phyloP scores from a whole-genome alignment of 139 green algal species.

The Zygnema circumcarinatum region DNA sequence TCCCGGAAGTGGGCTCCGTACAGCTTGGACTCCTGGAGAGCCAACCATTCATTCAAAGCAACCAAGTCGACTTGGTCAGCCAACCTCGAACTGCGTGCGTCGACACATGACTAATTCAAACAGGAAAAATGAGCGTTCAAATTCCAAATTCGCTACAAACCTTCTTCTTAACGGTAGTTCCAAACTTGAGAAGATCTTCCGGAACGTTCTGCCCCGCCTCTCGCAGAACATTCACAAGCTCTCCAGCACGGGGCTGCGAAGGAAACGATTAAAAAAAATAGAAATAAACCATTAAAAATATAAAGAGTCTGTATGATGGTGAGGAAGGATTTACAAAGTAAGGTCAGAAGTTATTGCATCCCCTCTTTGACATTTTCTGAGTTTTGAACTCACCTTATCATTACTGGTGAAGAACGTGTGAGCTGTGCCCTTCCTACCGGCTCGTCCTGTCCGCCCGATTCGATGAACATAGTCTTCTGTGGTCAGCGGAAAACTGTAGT shows the following conservation, averaged over 20 bases:
- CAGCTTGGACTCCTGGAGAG: constrained; percentile 68
- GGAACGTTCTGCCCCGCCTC: constrained; percentile 89
- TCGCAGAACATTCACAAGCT: constrained; percentile 95
- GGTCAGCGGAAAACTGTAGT: constrained; percentile 96
- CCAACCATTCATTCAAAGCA: too few species aligned
- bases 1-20: constrained; percentile 97
- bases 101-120: too few species aligned
- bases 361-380: constrained; percentile 11
- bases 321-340: neutral
- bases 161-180: constrained; percentile 97
- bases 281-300: neutral
- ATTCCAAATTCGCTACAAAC: constrained; percentile 62
- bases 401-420: constrained; percentile 85
- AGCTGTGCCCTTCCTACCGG: constrained; percentile 85
- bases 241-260: constrained; percentile 76
- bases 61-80: neutral
- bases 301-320: neutral
- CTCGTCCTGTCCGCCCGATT: constrained; percentile 81
- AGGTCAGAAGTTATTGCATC: neutral
- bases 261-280: constrained; percentile 11
- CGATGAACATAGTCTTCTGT: constrained; percentile 98
- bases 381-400: constrained; percentile 54
- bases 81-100: too few species aligned
- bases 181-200: constrained; percentile 85
- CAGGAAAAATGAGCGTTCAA: too few species aligned